phyloP scores from a whole-genome alignment of 148 eudicot genomes.

The Salicornia ramosissima region DNA sequence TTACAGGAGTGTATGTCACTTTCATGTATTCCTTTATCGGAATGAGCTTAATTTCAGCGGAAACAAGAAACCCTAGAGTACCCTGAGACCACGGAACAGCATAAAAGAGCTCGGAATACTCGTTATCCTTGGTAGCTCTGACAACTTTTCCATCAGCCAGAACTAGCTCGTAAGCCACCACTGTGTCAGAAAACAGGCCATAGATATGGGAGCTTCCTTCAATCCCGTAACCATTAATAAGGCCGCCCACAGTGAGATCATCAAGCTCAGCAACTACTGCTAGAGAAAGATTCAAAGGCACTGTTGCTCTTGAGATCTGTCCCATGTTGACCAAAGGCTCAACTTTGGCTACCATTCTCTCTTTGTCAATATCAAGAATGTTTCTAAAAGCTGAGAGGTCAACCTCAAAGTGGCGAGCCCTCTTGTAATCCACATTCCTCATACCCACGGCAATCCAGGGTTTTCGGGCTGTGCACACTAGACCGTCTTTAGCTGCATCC shows the following conservation, averaged over 20 bases:
- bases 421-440: conserved; percentile 90
- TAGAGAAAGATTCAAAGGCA: conserved; percentile 82
- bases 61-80: conserved; percentile 75
- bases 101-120: conserved; percentile 75
- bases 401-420: conserved; percentile 87
- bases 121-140: conserved; percentile 85
- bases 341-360: conserved; percentile 66
- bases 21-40: conserved; percentile 79
- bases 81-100: conserved; percentile 98
- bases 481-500: conserved; percentile 74
- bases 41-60: conserved; percentile 90
- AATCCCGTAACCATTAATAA: conserved; percentile 88
- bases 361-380: conserved; percentile 59
- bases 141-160: conserved; percentile 74
- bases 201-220: conserved; percentile 91
- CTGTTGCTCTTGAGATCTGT: conserved; percentile 72
- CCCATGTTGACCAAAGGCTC: conserved; percentile 96
- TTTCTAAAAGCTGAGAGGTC: conserved; percentile 81
- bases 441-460: conserved; percentile 93
- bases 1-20: conserved; percentile 71
- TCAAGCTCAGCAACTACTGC: conserved; percentile 94
- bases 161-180: conserved; percentile 83
- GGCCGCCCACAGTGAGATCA: conserved; percentile 88
- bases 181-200: conserved; percentile 88
- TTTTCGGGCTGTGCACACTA: conserved; percentile 83